A percentile compares a stretch with the other conserved stretches of the same genome.
Conservation (phyloP, 2,329 filamentous ascomycete genomes). For the Daldinia eschscholtzii region DNA sequence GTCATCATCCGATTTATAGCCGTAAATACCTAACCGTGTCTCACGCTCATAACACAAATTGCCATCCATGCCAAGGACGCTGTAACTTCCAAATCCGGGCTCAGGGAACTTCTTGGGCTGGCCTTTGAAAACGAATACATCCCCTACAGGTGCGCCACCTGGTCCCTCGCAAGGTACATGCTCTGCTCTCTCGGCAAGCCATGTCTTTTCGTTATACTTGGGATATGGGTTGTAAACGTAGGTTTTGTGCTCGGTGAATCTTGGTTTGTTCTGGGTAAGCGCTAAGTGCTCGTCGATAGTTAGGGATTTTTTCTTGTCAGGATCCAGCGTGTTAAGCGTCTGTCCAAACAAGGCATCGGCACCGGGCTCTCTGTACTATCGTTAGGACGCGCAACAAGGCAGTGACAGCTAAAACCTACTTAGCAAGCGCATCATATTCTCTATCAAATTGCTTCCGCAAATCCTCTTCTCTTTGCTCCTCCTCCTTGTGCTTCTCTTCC, state of each 20-base stretch:
- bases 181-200: slow-evolving; percentile 66
- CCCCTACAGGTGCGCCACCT: slow-evolving; percentile 68
- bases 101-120: slow-evolving; percentile 69
- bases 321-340: slow-evolving; percentile 63
- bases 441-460: slow-evolving; percentile 54
- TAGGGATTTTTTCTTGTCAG: slow-evolving; percentile 52
- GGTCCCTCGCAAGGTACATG: slow-evolving; percentile 76
- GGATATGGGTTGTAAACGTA: slow-evolving; percentile 79
- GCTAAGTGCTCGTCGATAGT: slow-evolving; percentile 52
- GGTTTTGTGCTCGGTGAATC: slow-evolving; percentile 62
- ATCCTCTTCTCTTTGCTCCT: slow-evolving; percentile 53
- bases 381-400: slow-evolving; percentile 41
- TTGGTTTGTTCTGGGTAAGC: slow-evolving; percentile 51
- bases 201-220: slow-evolving; percentile 72
- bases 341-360: slow-evolving; percentile 69
- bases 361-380: slow-evolving; percentile 55
- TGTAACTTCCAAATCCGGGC: slow-evolving; percentile 73
- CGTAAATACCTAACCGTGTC: slow-evolving; percentile 76
- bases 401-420: slow-evolving; percentile 49
- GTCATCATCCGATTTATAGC: slow-evolving; percentile 64
- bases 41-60: slow-evolving; percentile 77
- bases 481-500: slow-evolving; percentile 51
- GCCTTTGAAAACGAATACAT: slow-evolving; percentile 74
- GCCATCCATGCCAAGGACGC: slow-evolving; percentile 70
- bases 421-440: slow-evolving; percentile 56